Evolutionary conservation across 1,284 basidiomycete species (phyloP), one percentile per base, ranked within the genome.

Genomic region (Cryptococcus sp.): DNA sequence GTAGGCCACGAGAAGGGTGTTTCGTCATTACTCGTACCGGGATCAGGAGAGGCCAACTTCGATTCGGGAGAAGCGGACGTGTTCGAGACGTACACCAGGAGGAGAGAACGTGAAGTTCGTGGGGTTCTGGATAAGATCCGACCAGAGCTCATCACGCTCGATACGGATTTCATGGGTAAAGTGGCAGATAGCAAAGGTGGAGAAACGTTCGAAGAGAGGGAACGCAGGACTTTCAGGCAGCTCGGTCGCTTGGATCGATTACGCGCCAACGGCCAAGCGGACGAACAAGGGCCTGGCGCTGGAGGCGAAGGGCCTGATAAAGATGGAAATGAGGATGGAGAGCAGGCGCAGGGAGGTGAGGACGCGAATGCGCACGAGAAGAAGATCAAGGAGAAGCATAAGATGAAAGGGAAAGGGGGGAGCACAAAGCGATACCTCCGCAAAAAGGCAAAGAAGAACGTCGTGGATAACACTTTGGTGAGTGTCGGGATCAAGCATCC

Each of bases 1-100:
- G 83, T 98, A 25, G 84, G 82, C 79, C 83, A 85, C 66, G 82
- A 65, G 1, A 80, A 81, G 0, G 95, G 95, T 0, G 82, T 98
- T 25, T 90, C 90, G 1, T 89, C 85, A 49, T 83, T 98, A 47
- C 82, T 99, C 54, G 88, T 99, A 0, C 95, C 95, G 0, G 95
- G 95, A 16, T 81, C 88, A 4, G 95, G 95, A 43, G 94, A 99
- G 77, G 86, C 93, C 47, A 93, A 96, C 82, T 97, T 94, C 74
- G 95, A 99, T 77, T 90, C 89, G 58, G 79, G 83, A 22, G 95
- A 99, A 79, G 89, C 91, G 0, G 94, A 99, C 84, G 93, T 95
- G 3, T 98, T 89, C 81, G 94, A 99, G 78, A 86, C 88, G 67
- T 88, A 86, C 78, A 87, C 86, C 60, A 83, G 88, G 17, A 80